A percentile compares a stretch with the other conserved stretches of the same genome.
Conservation (phyloP, 2,329 filamentous ascomycete genomes). For the Pseudogymnoascus sp. region DNA sequence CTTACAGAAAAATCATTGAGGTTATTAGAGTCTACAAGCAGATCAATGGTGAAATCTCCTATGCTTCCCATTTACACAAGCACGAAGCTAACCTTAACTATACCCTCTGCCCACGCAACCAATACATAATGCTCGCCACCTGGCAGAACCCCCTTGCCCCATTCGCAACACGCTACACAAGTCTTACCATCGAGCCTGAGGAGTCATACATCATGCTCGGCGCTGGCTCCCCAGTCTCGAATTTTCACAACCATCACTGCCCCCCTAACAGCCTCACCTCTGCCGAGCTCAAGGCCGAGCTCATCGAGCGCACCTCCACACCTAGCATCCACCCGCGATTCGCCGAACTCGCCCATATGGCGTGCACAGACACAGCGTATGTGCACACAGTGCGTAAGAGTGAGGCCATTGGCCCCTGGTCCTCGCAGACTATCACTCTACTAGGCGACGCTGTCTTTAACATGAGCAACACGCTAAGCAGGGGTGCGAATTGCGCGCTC, state of each 20-base stretch:
- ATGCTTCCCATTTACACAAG: neutral
- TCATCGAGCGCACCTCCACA: constrained; percentile 15
- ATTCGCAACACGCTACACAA: constrained; percentile 19
- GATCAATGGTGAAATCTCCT: constrained; percentile 19
- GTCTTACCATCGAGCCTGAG: constrained; percentile 18
- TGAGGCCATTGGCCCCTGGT: constrained; percentile 21
- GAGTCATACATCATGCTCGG: constrained; percentile 27
- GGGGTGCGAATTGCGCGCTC: constrained; percentile 25
- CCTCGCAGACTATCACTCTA: constrained; percentile 20
- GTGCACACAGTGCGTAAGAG: constrained; percentile 20
- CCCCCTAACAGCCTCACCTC: constrained; percentile 14
- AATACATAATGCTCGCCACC: constrained; percentile 24
- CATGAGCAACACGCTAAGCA: constrained; percentile 24
- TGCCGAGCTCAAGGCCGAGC: constrained; percentile 21
- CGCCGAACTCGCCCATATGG: constrained; percentile 18
- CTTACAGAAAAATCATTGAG: constrained; percentile 20
- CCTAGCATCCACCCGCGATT: constrained; percentile 17
- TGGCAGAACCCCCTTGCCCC: constrained; percentile 22
- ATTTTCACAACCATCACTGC: constrained; percentile 22
- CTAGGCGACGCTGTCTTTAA: constrained; percentile 11
- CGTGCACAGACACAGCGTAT: constrained; percentile 20
- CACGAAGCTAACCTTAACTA: constrained; percentile 10
- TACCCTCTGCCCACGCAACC: constrained; percentile 21
- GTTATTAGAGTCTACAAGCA: constrained; percentile 15
- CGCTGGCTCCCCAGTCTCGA: constrained; percentile 16